phyloP scores from a whole-genome alignment of 2,329 filamentous ascomycete genomes.

The Diplodia scrobiculata region DNA sequence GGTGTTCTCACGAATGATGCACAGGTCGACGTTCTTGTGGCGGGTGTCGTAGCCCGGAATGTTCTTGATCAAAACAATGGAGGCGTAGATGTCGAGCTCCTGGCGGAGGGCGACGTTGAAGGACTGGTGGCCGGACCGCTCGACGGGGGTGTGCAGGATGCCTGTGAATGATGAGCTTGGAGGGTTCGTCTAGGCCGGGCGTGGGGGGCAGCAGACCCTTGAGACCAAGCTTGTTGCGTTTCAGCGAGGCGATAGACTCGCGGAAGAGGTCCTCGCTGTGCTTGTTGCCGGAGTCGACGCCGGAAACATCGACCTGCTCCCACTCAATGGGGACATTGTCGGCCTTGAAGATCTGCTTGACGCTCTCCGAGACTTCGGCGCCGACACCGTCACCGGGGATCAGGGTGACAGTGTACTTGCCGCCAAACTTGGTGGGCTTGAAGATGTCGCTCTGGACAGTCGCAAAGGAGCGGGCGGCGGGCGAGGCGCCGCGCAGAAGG shows the following conservation, averaged over 20 bases:
- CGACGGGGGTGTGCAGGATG: constrained; percentile 96
- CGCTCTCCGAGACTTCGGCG: constrained; percentile 94
- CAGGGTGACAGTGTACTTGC: constrained; percentile 98
- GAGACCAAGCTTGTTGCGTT: constrained; percentile 97
- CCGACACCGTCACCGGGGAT: constrained; percentile 98
- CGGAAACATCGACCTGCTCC: constrained; percentile 96
- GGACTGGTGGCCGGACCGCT: constrained; percentile 94
- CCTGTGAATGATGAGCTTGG: constrained; percentile 37
- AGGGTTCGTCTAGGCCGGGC: constrained; percentile 1
- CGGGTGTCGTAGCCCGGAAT: constrained; percentile 97
- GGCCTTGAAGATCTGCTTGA: constrained; percentile 99
- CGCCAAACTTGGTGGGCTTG: constrained; percentile 97
- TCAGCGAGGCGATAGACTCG: constrained; percentile 90
- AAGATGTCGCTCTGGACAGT: constrained; percentile 94
- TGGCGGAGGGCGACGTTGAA: constrained; percentile 99
- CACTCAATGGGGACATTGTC: constrained; percentile 98
- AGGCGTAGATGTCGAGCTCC: constrained; percentile 99
- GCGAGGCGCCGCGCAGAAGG: constrained; percentile 58
- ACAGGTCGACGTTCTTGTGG: constrained; percentile 95
- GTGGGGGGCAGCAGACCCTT: constrained; percentile 63
- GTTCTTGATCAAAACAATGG: constrained; percentile 98
- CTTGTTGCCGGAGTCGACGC: constrained; percentile 80
- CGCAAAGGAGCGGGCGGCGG: constrained; percentile 51
- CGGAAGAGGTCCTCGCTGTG: constrained; percentile 93
- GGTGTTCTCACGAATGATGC: constrained; percentile 99